Percentiles rank a stretch among this genome's conserved stretches.
These are phyloP conservation scores for Mortierella alpina DNA, from an alignment of 192 early-diverging fungal species.

Conservation along the genomic window DNA sequence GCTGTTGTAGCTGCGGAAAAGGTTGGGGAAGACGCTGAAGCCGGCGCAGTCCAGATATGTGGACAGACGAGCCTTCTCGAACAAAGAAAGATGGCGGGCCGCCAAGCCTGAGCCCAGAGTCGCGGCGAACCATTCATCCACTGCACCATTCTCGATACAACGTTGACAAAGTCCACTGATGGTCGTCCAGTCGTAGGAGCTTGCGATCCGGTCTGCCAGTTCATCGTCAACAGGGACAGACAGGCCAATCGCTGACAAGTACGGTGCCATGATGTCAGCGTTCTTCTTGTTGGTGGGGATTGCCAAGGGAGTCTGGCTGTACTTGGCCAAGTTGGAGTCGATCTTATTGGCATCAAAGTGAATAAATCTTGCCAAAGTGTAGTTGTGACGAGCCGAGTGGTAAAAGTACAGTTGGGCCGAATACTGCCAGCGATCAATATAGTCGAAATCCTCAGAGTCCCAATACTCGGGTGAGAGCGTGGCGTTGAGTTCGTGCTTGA, in stretches of 20 bases:
- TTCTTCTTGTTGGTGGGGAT: neutral
- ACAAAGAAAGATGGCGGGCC: too few relatives aligned
- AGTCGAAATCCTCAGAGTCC: conserved; percentile 3
- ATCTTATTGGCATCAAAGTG: neutral
- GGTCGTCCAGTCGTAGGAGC: neutral
- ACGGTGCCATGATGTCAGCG: neutral
- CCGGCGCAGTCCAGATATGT: too few relatives aligned
- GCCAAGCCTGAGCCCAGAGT: too few relatives aligned
- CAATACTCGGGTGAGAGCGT: neutral
- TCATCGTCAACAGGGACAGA: neutral
- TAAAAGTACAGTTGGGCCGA: neutral
- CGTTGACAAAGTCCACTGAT: neutral
- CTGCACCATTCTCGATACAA: too few relatives aligned
- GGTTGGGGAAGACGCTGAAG: too few relatives aligned
- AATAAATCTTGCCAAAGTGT: neutral
- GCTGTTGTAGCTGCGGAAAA: too few relatives aligned
- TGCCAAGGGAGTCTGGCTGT: neutral
- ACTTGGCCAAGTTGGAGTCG: neutral
- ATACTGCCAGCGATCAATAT: neutral
- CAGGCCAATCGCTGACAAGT: neutral
- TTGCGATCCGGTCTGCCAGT: neutral
- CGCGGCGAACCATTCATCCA: too few relatives aligned
- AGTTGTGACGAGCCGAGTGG: neutral
- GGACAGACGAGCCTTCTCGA: too few relatives aligned
- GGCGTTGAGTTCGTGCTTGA: neutral